Conservation (phyloP, 352 stramenopile genomes). For the Phytophthora pisi region DNA sequence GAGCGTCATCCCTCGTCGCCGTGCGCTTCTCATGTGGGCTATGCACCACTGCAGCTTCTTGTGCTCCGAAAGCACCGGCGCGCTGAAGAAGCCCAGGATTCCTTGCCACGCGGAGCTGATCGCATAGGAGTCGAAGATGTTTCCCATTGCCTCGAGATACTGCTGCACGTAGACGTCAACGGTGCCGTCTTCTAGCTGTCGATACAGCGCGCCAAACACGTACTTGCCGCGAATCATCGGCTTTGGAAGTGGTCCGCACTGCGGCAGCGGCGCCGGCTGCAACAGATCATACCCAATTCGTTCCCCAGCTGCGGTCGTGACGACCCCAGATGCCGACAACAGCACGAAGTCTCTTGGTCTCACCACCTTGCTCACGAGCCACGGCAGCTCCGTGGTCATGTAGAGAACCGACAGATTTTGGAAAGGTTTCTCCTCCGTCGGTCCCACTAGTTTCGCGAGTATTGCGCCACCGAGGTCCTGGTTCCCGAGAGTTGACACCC, state of each 20-base stretch:
- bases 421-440: slow-evolving; percentile 48
- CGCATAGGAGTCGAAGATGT: slow-evolving; percentile 33
- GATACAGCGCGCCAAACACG: slow-evolving; percentile 40
- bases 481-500: slow-evolving; percentile 28
- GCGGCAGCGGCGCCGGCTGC: slow-evolving; percentile 48
- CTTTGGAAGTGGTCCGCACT: slow-evolving; percentile 28
- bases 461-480: slow-evolving; percentile 45
- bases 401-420: slow-evolving; percentile 56
- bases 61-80: slow-evolving; percentile 29
- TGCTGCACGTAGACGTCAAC: slow-evolving; percentile 45
- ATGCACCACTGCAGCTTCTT: slow-evolving; percentile 46
- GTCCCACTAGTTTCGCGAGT: slow-evolving; percentile 54
- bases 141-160: slow-evolving; percentile 36
- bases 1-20: slow-evolving; percentile 19
- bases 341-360: slow-evolving; percentile 53
- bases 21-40: slow-evolving; percentile 27
- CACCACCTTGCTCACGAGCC: slow-evolving; percentile 49
- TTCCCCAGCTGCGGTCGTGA: slow-evolving; percentile 40
- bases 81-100: slow-evolving; percentile 31
- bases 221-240: slow-evolving; percentile 41
- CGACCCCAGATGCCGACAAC: slow-evolving; percentile 45
- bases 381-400: slow-evolving; percentile 43
- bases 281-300: slow-evolving; percentile 60
- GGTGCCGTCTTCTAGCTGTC: slow-evolving; percentile 32
- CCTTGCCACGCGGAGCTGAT: slow-evolving; percentile 32